Evolutionary conservation across 306 rosid species (phyloP), one percentile per base, ranked within the genome.

Genomic region (Ormosia emarginata): DNA sequence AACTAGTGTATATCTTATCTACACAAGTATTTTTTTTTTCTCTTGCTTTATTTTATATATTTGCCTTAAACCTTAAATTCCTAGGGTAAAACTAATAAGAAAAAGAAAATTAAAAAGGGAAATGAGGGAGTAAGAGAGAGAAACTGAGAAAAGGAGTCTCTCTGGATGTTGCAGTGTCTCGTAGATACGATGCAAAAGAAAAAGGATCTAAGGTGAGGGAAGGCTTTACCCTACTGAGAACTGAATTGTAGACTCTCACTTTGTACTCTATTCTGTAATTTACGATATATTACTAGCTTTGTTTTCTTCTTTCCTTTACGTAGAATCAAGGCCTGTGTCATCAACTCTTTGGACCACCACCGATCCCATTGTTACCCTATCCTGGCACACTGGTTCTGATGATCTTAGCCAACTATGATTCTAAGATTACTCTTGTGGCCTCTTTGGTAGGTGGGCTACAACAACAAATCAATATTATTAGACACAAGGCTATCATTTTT

Each of bases 331-430:
- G 81, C 33, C 73, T 56, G 62, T 82, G 84, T 84, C 69, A 67
- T 85, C 83, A 76, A 72, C 41, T 61, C 44, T 62, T 68, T 80
- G 91, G 87, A 82, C 89, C 84, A 82, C 85, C 81, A 82, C 85
- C 14, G 3, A 63, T 47, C 55, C 53, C 75, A 66, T 37, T 30
- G 47, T 24, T 62, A 8, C 49, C 76, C 37, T 52, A 65, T 74
- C 68, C 14, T 55, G 3, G 76, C 40, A 30, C 63, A 37, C 9
- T 82, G 39, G 33, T 32, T 58, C 71, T 69, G 24, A 39, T 53
- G 11, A 14, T 56, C 32, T 55, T 1, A 40, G 6, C 71, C 44
- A 67, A 56, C 55, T 43, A 6, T 34, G 52, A 41, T 52, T 58
- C 8, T 58, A 56, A 78, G 73, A 67, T 78, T 37, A 18, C 56